Evolutionary conservation across 331 rosid genomes (phyloP).

Genomic region (Arachis monticola): DNA sequence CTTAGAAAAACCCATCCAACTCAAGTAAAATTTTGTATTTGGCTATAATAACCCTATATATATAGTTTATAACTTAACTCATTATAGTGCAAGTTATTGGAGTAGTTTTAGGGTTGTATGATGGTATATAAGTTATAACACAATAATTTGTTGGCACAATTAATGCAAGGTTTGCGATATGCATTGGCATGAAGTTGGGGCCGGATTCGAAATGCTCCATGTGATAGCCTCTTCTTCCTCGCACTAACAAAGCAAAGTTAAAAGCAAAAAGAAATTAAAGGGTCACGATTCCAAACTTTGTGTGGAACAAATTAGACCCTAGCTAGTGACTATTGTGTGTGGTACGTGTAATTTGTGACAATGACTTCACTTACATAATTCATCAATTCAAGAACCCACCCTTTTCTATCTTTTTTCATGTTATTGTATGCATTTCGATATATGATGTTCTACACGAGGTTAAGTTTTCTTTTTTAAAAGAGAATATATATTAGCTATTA

Average conservation of each 20-base stretch:
- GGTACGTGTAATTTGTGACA: neutral
- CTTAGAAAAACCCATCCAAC: too few relatives aligned
- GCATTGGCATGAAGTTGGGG: neutral
- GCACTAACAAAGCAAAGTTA: neutral
- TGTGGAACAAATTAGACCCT: slow-evolving; percentile 13
- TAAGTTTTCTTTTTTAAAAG: neutral
- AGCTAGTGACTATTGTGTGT: neutral
- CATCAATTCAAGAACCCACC: neutral
- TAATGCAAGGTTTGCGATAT: neutral
- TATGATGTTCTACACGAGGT: neutral
- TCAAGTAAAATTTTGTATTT: too few relatives aligned
- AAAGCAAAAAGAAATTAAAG: slow-evolving; percentile 1
- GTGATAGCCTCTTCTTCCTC: slow-evolving; percentile 1
- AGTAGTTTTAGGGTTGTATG: neutral
- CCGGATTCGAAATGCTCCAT: neutral
- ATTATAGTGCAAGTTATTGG: neutral
- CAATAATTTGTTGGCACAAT: neutral
- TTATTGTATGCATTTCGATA: neutral
- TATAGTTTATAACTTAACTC: too few relatives aligned
- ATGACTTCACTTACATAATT: neutral
- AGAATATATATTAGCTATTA: too few relatives aligned
- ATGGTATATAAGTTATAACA: too few relatives aligned
- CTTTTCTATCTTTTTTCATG: neutral
- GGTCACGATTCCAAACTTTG: slow-evolving; percentile 21
- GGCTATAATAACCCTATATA: neutral